Conservation (phyloP, 164 flowering plant species). For the Hamamelis virginiana region DNA sequence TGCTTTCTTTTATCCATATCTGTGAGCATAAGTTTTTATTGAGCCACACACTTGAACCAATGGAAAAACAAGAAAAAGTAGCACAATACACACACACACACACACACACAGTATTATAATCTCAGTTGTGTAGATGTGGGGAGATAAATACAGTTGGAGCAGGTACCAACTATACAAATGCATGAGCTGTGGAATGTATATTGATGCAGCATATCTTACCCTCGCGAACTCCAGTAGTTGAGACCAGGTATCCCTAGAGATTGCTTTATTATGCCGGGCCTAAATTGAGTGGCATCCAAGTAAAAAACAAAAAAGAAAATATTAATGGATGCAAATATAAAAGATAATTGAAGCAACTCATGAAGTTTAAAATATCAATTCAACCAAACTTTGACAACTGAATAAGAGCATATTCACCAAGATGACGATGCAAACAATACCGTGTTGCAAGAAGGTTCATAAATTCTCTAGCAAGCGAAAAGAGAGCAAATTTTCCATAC, state of each 20-base stretch:
- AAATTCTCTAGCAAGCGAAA: too few relatives aligned
- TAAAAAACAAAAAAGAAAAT: slow-evolving; percentile 6
- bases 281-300: slow-evolving; percentile 20
- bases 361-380: background rate
- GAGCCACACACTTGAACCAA: too few relatives aligned
- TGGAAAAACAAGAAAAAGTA: too few relatives aligned
- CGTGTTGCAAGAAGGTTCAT: too few relatives aligned
- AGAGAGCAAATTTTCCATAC: too few relatives aligned
- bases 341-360: background rate
- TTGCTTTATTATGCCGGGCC: slow-evolving; percentile 96
- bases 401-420: too few relatives aligned
- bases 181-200: background rate
- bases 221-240: slow-evolving; percentile 91
- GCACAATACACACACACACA: too few relatives aligned
- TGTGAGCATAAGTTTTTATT: too few relatives aligned
- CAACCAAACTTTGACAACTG: too few relatives aligned
- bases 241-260: slow-evolving; percentile 96
- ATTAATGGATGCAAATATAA: background rate
- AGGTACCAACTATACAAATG: background rate
- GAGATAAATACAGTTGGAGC: background rate
- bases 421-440: too few relatives aligned
- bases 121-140: background rate
- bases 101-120: too few relatives aligned
- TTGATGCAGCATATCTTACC: slow-evolving; percentile 45
- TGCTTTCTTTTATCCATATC: too few relatives aligned